Conservation (phyloP, 2,329 filamentous ascomycete species). For the Fusarium sp. region DNA sequence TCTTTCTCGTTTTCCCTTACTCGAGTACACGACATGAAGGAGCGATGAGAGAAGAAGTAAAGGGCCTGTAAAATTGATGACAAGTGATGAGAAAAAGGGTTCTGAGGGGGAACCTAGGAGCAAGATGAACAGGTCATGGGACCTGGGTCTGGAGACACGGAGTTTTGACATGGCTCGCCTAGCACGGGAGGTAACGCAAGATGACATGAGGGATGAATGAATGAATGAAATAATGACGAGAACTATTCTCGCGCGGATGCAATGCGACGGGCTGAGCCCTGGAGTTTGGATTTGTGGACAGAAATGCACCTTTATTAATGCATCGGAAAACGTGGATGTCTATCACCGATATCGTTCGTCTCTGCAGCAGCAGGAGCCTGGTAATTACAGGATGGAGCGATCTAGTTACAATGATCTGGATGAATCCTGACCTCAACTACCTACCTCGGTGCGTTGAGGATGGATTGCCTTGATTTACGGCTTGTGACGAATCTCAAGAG, state of each 20-base stretch:
- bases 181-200: slow-evolving; percentile 15
- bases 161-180: neutral
- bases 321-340: neutral
- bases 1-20: slow-evolving; percentile 36
- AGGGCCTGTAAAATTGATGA: slow-evolving; percentile 38
- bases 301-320: neutral
- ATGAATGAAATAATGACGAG: slow-evolving; percentile 29
- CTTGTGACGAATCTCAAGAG: neutral
- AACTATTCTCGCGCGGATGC: slow-evolving; percentile 7
- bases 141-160: slow-evolving; percentile 10
- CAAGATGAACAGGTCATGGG: slow-evolving; percentile 8
- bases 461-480: neutral
- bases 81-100: slow-evolving; percentile 20
- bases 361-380: neutral
- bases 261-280: neutral
- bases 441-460: slow-evolving; percentile 1
- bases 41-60: slow-evolving; percentile 21
- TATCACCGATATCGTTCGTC: no score
- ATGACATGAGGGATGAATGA: slow-evolving; percentile 19
- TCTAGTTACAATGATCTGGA: neutral
- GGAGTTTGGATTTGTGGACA: slow-evolving; percentile 3
- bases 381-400: neutral
- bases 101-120: slow-evolving; percentile 5
- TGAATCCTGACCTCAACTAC: neutral
- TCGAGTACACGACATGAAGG: slow-evolving; percentile 37